phyloP scores from a whole-genome alignment of 768 basidiomycete species.

The Pleurotus ostreatus region DNA sequence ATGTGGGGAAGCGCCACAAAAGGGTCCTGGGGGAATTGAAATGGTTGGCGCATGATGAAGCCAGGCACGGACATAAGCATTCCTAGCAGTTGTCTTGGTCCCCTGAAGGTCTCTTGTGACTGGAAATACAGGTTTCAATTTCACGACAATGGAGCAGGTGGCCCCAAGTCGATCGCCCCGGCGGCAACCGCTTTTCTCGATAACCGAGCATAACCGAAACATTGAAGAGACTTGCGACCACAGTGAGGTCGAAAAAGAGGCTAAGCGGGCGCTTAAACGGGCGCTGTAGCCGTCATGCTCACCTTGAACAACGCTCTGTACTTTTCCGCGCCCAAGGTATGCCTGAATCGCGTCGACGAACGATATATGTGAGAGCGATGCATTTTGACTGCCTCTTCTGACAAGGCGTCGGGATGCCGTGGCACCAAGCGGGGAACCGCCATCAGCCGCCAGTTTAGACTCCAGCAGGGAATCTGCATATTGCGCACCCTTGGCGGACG shows the following conservation, averaged over 20 bases:
- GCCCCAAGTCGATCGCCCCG: background rate
- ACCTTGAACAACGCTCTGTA: no score
- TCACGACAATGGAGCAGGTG: no score
- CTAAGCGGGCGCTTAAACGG: no score
- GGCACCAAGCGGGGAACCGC: background rate
- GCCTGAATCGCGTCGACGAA: background rate
- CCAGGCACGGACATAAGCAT: background rate
- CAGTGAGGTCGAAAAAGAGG: no score
- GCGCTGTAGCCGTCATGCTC: no score
- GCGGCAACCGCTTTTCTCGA: background rate
- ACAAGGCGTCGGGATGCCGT: background rate
- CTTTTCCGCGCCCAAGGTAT: no score
- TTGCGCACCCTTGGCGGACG: no score
- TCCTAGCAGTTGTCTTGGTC: background rate
- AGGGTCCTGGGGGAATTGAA: background rate
- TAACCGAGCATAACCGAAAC: background rate
- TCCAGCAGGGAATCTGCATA: background rate
- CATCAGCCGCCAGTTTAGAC: background rate
- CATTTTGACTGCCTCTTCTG: no score
- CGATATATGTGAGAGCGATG: background rate
- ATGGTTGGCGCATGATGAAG: background rate
- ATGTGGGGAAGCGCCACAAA: conserved; percentile 6
- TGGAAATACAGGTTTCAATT: background rate
- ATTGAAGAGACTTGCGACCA: no score
- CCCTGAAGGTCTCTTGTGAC: background rate